Conservation (phyloP, 805 yeast species). For the Helenozyma baotianmanensis region DNA sequence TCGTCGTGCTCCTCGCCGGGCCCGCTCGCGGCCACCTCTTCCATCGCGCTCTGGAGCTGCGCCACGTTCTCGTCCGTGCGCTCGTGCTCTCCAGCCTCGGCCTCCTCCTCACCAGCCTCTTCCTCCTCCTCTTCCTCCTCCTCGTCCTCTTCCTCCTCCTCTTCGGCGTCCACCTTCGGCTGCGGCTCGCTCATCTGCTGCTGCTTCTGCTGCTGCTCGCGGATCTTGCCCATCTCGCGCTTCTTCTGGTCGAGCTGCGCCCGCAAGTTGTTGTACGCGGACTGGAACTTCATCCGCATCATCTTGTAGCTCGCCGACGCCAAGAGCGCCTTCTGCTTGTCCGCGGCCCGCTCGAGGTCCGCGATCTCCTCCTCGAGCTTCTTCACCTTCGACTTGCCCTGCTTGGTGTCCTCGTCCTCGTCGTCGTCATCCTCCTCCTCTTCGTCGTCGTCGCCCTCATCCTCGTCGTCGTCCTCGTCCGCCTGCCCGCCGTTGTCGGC, state of each 20-base stretch:
- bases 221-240: conserved; percentile 16
- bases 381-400: conserved; percentile 49
- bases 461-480: conserved; percentile 37
- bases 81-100: conserved; percentile 25
- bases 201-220: conserved; percentile 13
- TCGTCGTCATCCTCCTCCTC: conserved; percentile 49
- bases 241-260: conserved; percentile 74
- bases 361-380: conserved; percentile 78
- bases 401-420: conserved; percentile 50
- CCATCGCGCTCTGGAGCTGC: conserved; percentile 6
- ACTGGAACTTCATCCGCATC: conserved; percentile 79
- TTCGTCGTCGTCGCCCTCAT: conserved; percentile 44
- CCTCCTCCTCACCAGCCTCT: conserved; percentile 4
- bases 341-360: conserved; percentile 75
- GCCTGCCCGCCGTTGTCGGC: conserved; percentile 14
- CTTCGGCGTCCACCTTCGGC: conserved; percentile 6
- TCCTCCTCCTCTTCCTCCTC: conserved; percentile 6
- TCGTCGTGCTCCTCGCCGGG: conserved; percentile 25
- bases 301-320: conserved; percentile 76
- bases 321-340: conserved; percentile 67
- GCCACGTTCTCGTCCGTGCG: conserved; percentile 28
- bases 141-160: conserved; percentile 7
- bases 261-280: conserved; percentile 70
- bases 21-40: not conserved
- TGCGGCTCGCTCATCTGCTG: conserved; percentile 1